A percentile compares a stretch with the other conserved stretches of the same genome.
phyloP scores from a whole-genome alignment of 2,329 filamentous ascomycete species.

The Calonectria naviculata region DNA sequence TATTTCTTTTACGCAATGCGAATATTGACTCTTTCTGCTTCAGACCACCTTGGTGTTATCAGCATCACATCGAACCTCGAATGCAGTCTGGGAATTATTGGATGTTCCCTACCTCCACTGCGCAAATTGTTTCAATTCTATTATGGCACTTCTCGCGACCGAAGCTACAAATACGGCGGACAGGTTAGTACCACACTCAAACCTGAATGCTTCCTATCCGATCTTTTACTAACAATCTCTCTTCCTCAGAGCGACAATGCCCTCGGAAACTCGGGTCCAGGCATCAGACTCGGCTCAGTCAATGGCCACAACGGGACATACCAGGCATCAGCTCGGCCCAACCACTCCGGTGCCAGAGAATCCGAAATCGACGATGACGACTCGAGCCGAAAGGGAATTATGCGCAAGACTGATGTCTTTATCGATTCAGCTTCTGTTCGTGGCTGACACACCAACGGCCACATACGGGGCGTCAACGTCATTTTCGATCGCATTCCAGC shows the following conservation, averaged over 20 bases:
- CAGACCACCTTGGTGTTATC: not conserved
- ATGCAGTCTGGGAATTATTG: not conserved
- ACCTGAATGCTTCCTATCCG: no score
- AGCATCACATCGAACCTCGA: not conserved
- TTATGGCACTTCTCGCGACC: not conserved
- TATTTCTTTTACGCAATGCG: not conserved
- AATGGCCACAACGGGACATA: not conserved
- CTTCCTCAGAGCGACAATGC: not conserved
- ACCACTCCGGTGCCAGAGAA: not conserved
- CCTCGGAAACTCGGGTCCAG: not conserved
- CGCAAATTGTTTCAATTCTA: not conserved
- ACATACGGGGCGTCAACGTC: not conserved
- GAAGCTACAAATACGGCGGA: not conserved
- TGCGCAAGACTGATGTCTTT: not conserved
- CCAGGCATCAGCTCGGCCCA: not conserved
- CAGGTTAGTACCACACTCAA: not conserved
- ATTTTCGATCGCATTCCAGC: not conserved
- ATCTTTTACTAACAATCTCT: not conserved
- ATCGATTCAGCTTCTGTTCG: not conserved
- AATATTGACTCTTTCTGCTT: not conserved
- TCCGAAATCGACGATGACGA: not conserved
- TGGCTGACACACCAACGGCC: not conserved
- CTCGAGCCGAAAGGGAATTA: not conserved
- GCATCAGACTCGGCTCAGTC: not conserved
- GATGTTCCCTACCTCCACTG: not conserved